Evolutionary conservation across 2,329 filamentous ascomycete genomes (phyloP).

Genomic region (Chaetomiaceae sp.): DNA sequence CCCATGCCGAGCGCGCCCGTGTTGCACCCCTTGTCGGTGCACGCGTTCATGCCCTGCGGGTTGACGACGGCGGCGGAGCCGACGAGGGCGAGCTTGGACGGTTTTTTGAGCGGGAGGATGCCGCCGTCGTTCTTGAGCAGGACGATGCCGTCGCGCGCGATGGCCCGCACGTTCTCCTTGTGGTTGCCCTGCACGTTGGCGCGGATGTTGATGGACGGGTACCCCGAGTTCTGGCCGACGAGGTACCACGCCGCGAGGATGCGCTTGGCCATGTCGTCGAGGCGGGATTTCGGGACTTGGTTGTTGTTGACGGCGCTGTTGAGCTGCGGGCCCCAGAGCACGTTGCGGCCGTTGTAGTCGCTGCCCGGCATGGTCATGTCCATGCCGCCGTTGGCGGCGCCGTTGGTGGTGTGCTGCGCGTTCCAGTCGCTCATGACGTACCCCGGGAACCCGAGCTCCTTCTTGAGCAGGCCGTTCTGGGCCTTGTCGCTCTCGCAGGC

Average conservation of each 20-base stretch:
- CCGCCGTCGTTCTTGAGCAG: constrained; percentile 65
- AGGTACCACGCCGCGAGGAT: constrained; percentile 62
- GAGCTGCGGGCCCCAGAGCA: constrained; percentile 54
- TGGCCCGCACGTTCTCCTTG: constrained; percentile 56
- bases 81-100: constrained; percentile 53
- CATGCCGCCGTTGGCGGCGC: constrained; percentile 62
- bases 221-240: constrained; percentile 45
- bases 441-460: constrained; percentile 70
- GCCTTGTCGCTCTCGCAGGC: constrained; percentile 60
- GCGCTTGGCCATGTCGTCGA: constrained; percentile 64
- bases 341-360: constrained; percentile 48
- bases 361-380: constrained; percentile 81
- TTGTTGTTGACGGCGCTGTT: constrained; percentile 52
- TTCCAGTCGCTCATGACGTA: constrained; percentile 62
- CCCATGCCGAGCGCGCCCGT: constrained; percentile 63
- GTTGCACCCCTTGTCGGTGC: constrained; percentile 57
- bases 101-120: constrained; percentile 53
- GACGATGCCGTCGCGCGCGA: constrained; percentile 55
- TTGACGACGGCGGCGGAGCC: constrained; percentile 60
- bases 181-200: constrained; percentile 56
- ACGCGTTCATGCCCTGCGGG: constrained; percentile 59
- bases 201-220: constrained; percentile 51
- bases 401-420: constrained; percentile 68
- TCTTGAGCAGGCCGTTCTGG: constrained; percentile 61
- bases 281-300: constrained; percentile 52